Evolutionary conservation across 164 flowering plant genomes (phyloP).

Genomic region (Houttuynia cordata): DNA sequence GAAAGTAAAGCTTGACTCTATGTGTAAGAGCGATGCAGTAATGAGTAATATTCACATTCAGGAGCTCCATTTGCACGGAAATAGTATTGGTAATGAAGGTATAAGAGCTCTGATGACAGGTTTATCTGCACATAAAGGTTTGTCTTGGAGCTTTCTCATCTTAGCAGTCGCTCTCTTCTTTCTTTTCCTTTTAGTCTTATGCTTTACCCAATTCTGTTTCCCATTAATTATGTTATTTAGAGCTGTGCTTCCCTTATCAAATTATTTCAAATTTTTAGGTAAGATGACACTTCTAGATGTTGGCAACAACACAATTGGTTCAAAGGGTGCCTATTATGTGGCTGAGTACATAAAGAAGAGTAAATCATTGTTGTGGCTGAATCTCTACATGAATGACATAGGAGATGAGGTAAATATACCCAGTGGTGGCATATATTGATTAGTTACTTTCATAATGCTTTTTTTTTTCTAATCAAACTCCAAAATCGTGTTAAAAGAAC

Average conservation of each 20-base stretch:
- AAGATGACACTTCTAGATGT: constrained; percentile 58
- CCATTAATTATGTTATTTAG: neutral
- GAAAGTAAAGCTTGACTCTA: neutral
- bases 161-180: neutral
- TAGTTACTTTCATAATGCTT: neutral
- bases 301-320: constrained; percentile 71
- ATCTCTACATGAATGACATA: constrained; percentile 91
- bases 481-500: no score
- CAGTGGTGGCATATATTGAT: neutral
- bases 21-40: neutral
- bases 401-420: constrained; percentile 67
- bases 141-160: neutral
- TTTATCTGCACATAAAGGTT: constrained; percentile 67
- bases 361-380: constrained; percentile 70
- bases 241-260: neutral
- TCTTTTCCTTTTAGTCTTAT: neutral
- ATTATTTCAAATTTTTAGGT: constrained; percentile 23
- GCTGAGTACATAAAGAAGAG: constrained; percentile 75
- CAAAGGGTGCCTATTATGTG: constrained; percentile 77
- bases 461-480: no score
- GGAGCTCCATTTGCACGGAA: constrained; percentile 92
- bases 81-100: constrained; percentile 93
- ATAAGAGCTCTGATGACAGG: constrained; percentile 67
- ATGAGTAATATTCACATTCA: constrained; percentile 15
- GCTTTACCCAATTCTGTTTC: neutral